Percentiles rank a stretch among this genome's conserved stretches.
phyloP scores from a whole-genome alignment of 441 rosid species.

The Pelargonium citronellum region DNA sequence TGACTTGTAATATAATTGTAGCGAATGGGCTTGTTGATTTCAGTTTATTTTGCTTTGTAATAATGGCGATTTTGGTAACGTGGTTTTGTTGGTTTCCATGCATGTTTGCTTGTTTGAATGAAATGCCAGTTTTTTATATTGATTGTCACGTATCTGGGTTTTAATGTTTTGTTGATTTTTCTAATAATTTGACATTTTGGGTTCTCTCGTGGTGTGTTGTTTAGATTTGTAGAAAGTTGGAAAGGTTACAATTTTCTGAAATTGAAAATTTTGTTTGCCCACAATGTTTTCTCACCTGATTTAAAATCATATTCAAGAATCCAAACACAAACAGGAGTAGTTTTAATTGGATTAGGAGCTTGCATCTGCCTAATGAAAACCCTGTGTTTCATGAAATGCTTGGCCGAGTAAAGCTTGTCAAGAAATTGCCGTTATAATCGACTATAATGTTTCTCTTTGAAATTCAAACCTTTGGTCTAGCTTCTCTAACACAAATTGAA shows the following conservation, averaged over 20 bases:
- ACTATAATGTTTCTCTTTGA: background rate
- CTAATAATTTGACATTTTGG: too few species aligned
- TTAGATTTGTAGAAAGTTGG: too few species aligned
- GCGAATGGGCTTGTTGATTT: background rate
- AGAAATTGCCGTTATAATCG: background rate
- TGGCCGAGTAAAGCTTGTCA: background rate
- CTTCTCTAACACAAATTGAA: background rate
- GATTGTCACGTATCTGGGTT: background rate
- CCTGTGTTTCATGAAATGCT: constrained; percentile 1
- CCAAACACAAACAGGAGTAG: background rate
- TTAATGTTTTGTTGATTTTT: too few species aligned
- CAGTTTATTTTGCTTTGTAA: background rate
- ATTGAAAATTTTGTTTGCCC: too few species aligned
- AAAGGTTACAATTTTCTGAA: too few species aligned
- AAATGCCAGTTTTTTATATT: too few species aligned
- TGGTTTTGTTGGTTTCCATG: background rate
- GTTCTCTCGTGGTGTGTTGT: too few species aligned
- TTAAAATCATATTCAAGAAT: too few species aligned
- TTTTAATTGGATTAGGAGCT: background rate
- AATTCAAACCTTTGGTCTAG: background rate
- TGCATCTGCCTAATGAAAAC: background rate
- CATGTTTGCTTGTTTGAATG: background rate
- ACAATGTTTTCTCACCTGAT: too few species aligned
- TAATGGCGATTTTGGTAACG: constrained; percentile 11
- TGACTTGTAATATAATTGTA: background rate